Percentiles rank a stretch among this genome's conserved stretches.
phyloP scores from a whole-genome alignment of 139 green algal species.

The Chlamydomonas incerta region DNA sequence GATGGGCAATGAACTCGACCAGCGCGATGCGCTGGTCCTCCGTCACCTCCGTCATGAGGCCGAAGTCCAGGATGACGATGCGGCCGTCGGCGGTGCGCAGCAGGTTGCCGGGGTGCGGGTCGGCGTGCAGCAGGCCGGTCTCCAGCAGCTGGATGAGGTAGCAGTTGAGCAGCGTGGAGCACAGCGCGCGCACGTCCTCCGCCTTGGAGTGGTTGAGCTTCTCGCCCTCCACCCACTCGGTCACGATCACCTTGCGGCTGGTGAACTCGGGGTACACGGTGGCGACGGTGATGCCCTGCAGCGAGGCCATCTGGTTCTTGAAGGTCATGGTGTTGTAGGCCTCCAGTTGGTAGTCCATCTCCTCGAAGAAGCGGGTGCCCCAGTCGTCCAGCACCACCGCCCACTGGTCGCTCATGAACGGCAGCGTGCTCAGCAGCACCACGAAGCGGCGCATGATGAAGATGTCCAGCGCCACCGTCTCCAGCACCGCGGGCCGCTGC shows the following conservation, averaged over 20 bases:
- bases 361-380: conserved; percentile 88
- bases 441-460: conserved; percentile 79
- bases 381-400: conserved; percentile 86
- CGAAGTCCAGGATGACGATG: conserved; percentile 93
- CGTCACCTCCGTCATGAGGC: conserved; percentile 81
- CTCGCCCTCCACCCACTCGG: conserved; percentile 77
- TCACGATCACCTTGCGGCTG: conserved; percentile 87
- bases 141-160: conserved; percentile 85
- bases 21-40: conserved; percentile 85
- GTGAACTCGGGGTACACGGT: conserved; percentile 85
- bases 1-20: conserved; percentile 96
- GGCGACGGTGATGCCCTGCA: conserved; percentile 51
- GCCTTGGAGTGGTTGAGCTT: conserved; percentile 59
- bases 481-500: conserved; percentile 84
- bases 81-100: conserved; percentile 86
- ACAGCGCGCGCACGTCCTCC: conserved; percentile 62
- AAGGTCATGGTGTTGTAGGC: conserved; percentile 81
- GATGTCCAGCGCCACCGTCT: conserved; percentile 92
- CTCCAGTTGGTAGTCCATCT: conserved; percentile 91
- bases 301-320: conserved; percentile 66
- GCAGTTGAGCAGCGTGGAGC: conserved; percentile 72
- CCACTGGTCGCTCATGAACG: conserved; percentile 70
- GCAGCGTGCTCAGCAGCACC: conserved; percentile 55
- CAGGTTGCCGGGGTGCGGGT: conserved; percentile 88
- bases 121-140: conserved; percentile 77